Base-by-base conservation (phyloP, 169 alveolate species). In the Perkinsus marinus region DNA sequence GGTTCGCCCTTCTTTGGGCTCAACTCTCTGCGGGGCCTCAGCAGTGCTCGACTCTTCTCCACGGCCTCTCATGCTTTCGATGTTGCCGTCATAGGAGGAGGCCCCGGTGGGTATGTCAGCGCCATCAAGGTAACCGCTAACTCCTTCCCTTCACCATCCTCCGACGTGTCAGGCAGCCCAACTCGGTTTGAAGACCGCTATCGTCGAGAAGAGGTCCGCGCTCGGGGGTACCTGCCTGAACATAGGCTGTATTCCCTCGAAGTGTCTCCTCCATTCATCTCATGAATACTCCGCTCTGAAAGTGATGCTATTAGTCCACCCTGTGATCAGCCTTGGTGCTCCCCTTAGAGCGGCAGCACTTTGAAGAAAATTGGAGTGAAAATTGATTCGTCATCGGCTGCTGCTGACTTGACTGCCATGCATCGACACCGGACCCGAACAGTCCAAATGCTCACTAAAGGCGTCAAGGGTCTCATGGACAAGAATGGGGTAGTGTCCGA, bases 201-300 rank as follows among this genome's bases (percentile, higher is more conserved):
- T 99, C 93, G 96, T 98, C 90, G 99, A 98, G 94, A 96, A 97
- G 93, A 95, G 99, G 93, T 98, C 97, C n/a, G 93, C 98, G 16
- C 95, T 97, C 16, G 99, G 99, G 37, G 99, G 99, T 38, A 99
- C 99, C 0, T 99, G 99, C 95, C 97, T 98, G 57, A 99, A 99
- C 94, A 99, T 98, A 41, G 99, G 99, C 3, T 99, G 99, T 93
- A 98, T 99, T 90, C 99, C 99, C 6, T 98, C 99, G 38, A 98
- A 98, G 94, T 97, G 99, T 57, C 95, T 98, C 92, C 97, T 98
- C 39, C 97, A 97, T 93, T 97, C 98, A 43, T 96, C 99, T 36
- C 99, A 98, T 94, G 96, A 98, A 91, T 97, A 95, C 95, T 95
- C 96, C 26, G 79, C 79, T 57, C 79, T 57, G 37, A 57, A 57